phyloP scores from a whole-genome alignment of 306 rosid species.

The Argentina anserina region DNA sequence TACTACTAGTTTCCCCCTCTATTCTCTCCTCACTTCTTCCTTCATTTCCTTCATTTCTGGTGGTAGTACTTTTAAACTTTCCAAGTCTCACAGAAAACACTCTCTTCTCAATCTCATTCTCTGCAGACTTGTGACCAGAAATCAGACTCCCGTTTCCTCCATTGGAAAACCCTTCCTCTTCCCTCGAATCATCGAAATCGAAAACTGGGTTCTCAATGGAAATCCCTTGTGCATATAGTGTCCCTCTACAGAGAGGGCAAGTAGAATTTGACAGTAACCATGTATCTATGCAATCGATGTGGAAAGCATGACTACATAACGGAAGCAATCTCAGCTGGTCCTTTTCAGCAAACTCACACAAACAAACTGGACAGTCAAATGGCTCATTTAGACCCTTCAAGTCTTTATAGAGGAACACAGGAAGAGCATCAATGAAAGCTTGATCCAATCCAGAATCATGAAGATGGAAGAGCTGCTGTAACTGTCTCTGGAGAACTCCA shows the following conservation, averaged over 20 bases:
- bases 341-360: constrained; percentile 73
- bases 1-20: constrained; percentile 63
- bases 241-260: constrained; percentile 92
- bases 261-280: constrained; percentile 90
- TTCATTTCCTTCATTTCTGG: constrained; percentile 35
- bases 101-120: constrained; percentile 62
- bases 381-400: constrained; percentile 71
- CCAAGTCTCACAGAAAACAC: constrained; percentile 85
- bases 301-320: constrained; percentile 87
- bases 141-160: constrained; percentile 27
- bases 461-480: constrained; percentile 89
- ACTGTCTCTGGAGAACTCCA: constrained; percentile 66
- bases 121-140: constrained; percentile 44
- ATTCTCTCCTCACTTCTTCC: constrained; percentile 29
- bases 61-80: constrained; percentile 49
- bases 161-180: constrained; percentile 45
- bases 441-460: constrained; percentile 95
- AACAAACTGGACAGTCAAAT: constrained; percentile 89
- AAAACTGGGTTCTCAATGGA: constrained; percentile 56
- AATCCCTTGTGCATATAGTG: constrained; percentile 53
- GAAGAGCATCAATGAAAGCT: constrained; percentile 82
- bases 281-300: constrained; percentile 78
- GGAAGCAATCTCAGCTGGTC: constrained; percentile 85
- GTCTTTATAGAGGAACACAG: constrained; percentile 74
- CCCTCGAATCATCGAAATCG: constrained; percentile 48